Evolutionary conservation across 2,329 filamentous ascomycete genomes (phyloP).

Genomic region (Apiospora rasikravindrae): DNA sequence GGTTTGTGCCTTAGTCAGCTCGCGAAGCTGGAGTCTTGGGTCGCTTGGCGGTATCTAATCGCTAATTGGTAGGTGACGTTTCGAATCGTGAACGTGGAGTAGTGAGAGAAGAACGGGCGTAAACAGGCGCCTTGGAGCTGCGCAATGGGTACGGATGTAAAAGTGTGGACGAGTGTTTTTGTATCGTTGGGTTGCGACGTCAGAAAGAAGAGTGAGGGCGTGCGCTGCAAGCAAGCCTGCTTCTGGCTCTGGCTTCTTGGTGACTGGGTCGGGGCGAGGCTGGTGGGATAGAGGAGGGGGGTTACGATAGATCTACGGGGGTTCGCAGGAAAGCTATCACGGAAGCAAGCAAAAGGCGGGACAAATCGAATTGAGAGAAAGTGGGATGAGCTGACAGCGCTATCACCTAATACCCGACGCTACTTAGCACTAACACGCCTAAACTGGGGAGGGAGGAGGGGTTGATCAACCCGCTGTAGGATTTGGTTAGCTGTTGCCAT

Average conservation of each 20-base stretch:
- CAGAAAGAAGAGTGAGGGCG: not conserved
- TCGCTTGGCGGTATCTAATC: not conserved
- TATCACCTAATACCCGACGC: not conserved
- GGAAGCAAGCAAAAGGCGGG: not conserved
- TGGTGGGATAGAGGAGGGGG: not conserved
- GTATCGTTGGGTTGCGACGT: slow-evolving; percentile 8
- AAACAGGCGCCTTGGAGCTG: not conserved
- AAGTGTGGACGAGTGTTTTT: not conserved
- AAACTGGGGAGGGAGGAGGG: not conserved
- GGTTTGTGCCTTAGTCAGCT: not conserved
- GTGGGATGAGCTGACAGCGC: not conserved
- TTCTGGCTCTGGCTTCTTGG: not conserved
- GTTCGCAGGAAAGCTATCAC: not conserved
- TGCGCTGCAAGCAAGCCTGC: not conserved
- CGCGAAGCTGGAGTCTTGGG: not conserved
- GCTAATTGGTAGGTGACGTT: not conserved
- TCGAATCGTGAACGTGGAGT: not conserved
- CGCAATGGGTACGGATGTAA: not conserved
- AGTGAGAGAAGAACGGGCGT: not conserved
- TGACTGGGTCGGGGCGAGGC: not conserved
- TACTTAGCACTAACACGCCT: not conserved
- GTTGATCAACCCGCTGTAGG: not conserved
- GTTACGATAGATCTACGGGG: not conserved
- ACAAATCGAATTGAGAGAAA: not conserved
- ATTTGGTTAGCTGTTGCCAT: not conserved